phyloP scores from a whole-genome alignment of 371 early-diverging fungal genomes.

The Coemansia linderi region DNA sequence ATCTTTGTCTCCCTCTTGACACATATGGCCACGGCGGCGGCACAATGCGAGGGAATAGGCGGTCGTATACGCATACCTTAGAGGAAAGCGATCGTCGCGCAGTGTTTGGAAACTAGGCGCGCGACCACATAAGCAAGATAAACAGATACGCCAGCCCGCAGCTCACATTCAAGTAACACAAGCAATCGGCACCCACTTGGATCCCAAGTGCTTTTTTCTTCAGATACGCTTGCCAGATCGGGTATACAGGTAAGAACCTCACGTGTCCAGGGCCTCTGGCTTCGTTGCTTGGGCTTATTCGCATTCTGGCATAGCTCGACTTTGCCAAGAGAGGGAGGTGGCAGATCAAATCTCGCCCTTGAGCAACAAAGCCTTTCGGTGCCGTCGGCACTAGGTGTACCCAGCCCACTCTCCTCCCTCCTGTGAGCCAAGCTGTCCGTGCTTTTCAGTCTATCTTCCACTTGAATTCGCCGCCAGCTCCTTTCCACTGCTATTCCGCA shows the following conservation, averaged over 20 bases:
- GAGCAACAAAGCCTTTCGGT: not conserved
- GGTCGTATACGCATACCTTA: constrained; percentile 1
- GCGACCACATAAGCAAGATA: not conserved
- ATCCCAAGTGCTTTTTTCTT: not conserved
- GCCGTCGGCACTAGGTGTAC: not conserved
- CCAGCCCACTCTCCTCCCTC: not conserved
- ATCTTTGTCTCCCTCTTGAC: not conserved
- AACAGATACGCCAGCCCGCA: constrained; percentile 5
- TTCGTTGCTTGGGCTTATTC: not conserved
- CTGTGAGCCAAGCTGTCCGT: not conserved
- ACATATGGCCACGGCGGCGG: not conserved
- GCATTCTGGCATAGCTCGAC: not conserved
- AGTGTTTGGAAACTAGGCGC: not conserved
- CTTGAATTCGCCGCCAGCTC: not conserved
- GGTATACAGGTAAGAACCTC: not conserved
- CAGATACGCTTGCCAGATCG: not conserved
- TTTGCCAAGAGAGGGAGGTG: not conserved
- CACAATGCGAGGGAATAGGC: constrained; percentile 2
- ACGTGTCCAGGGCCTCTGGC: not conserved
- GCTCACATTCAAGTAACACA: not conserved
- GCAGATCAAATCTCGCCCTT: not conserved
- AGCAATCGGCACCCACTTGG: not conserved
- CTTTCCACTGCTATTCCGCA: not conserved
- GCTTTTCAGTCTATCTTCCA: not conserved
- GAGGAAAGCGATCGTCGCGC: not conserved